A percentile compares a stretch with the other conserved stretches of the same genome.
Conservation (phyloP, 2,329 filamentous ascomycete genomes). For the Didymella lethalis region DNA sequence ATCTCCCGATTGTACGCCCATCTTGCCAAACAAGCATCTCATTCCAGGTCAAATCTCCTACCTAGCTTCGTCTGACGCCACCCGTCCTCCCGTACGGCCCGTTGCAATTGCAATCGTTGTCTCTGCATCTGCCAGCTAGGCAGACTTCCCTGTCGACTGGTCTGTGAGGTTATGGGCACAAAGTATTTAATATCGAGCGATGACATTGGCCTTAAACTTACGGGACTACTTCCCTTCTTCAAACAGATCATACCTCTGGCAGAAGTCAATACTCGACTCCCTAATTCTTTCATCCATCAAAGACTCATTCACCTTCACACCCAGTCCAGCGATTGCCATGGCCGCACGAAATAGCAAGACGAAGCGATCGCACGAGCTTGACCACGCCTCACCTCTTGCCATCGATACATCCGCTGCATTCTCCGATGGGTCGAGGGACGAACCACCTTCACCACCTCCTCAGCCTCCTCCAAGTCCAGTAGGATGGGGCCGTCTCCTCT, state of each 20-base stretch:
- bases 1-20: constrained; percentile 31
- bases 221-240: constrained; percentile 3
- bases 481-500: constrained; percentile 36
- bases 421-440: constrained; percentile 36
- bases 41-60: constrained; percentile 40
- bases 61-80: constrained; percentile 35
- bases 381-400: neutral
- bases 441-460: constrained; percentile 52
- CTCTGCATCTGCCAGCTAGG: constrained; percentile 38
- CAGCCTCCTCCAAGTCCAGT: constrained; percentile 52
- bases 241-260: neutral
- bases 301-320: neutral
- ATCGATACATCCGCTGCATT: constrained; percentile 9
- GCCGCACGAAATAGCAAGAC: constrained; percentile 6
- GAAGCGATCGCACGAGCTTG: neutral
- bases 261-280: neutral
- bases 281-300: neutral
- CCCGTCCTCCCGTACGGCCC: constrained; percentile 48
- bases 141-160: constrained; percentile 31
- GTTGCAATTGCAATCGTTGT: constrained; percentile 40
- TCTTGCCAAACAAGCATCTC: constrained; percentile 30
- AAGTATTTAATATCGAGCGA: constrained; percentile 42
- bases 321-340: neutral
- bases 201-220: constrained; percentile 24
- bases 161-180: constrained; percentile 22